These are phyloP conservation scores for Cicer cuneatum DNA, from an alignment of 306 rosid species.

Conservation along the genomic window DNA sequence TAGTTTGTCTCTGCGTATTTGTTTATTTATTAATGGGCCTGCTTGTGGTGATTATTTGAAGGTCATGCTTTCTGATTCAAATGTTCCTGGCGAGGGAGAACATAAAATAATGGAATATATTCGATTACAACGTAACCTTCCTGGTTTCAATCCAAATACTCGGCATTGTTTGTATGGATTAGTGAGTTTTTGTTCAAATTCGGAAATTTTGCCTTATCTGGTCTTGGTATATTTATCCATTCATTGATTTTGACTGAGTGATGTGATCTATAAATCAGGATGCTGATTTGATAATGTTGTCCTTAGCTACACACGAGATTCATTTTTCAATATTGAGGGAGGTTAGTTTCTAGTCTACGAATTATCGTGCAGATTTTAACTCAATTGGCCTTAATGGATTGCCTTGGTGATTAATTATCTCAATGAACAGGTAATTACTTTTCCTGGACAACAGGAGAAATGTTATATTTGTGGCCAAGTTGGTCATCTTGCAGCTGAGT, in stretches of 20 bases:
- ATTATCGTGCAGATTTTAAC: slow-evolving; percentile 32
- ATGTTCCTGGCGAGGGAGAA: slow-evolving; percentile 96
- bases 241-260: slow-evolving; percentile 21
- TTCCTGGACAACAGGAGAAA: slow-evolving; percentile 93
- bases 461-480: slow-evolving; percentile 86
- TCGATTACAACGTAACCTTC: slow-evolving; percentile 77
- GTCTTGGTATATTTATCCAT: slow-evolving; percentile 9
- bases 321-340: slow-evolving; percentile 96
- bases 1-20: slow-evolving; percentile 64
- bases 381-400: slow-evolving; percentile 44
- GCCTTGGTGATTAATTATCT: slow-evolving; percentile 39
- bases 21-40: slow-evolving; percentile 55
- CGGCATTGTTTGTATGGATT: slow-evolving; percentile 91
- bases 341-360: slow-evolving; percentile 62
- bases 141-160: slow-evolving; percentile 88
- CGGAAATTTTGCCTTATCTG: slow-evolving; percentile 11
- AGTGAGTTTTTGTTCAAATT: slow-evolving; percentile 61
- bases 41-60: slow-evolving; percentile 78
- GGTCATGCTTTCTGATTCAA: slow-evolving; percentile 98
- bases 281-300: slow-evolving; percentile 94
- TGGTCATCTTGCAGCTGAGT: slow-evolving; percentile 96
- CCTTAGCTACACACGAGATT: slow-evolving; percentile 93
- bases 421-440: slow-evolving; percentile 70
- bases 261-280: slow-evolving; percentile 62
- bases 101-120: slow-evolving; percentile 93